phyloP scores from a whole-genome alignment of 768 basidiomycete species.

The Agaricus bisporus region DNA sequence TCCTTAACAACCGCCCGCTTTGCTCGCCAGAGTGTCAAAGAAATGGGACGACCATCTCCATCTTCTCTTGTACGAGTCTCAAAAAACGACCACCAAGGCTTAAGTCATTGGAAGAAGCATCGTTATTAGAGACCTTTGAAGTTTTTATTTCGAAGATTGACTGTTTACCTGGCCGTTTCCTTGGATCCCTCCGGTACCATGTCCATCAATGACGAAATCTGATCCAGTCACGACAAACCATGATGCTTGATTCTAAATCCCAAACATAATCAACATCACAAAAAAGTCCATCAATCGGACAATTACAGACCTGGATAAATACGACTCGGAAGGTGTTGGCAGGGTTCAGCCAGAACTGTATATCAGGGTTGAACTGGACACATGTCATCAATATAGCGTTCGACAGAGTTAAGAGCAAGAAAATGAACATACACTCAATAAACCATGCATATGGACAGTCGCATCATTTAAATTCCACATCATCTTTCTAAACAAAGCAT shows the following conservation, averaged over 20 bases:
- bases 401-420: neutral
- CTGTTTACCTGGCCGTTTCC: conserved; percentile 47
- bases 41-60: conserved; percentile 54
- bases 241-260: conserved; percentile 46
- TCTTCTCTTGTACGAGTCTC: conserved; percentile 39
- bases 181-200: conserved; percentile 49
- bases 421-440: conserved; percentile 31
- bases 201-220: conserved; percentile 51
- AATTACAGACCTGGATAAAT: conserved; percentile 42
- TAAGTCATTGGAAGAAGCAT: conserved; percentile 13
- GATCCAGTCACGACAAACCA: conserved; percentile 58
- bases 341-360: conserved; percentile 50
- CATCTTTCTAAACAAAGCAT: conserved; percentile 36
- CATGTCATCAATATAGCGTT: neutral
- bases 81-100: conserved; percentile 58
- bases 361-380: conserved; percentile 45
- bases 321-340: conserved; percentile 53
- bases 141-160: neutral
- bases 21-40: conserved; percentile 43
- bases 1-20: conserved; percentile 34
- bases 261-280: neutral
- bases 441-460: conserved; percentile 37
- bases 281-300: neutral
- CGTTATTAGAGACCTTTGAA: no score
- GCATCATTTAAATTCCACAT: conserved; percentile 42